These are phyloP conservation scores for Cryptomeria japonica DNA, from an alignment of 75 land plant species.

Conservation along the genomic window DNA sequence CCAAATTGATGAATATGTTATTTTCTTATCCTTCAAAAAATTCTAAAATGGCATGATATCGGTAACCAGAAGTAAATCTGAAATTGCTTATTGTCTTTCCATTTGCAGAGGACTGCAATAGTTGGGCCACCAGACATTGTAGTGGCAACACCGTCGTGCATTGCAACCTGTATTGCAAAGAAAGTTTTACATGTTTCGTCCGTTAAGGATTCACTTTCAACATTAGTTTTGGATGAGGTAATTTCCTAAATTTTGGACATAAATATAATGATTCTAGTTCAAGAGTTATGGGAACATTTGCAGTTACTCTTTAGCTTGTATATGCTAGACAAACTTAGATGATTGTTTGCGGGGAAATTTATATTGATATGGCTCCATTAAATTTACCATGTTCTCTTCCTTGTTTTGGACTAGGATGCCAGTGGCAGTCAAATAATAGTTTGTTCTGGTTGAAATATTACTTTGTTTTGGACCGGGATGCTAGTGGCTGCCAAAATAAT, in stretches of 20 bases:
- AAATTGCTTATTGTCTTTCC: background rate
- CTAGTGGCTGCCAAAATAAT: background rate
- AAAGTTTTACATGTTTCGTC: constrained; percentile 43
- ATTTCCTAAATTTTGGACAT: background rate
- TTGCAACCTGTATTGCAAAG: constrained; percentile 63
- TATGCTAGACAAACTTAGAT: background rate
- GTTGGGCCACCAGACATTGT: constrained; percentile 78
- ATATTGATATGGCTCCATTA: background rate
- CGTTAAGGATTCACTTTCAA: constrained; percentile 58
- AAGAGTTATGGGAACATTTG: background rate
- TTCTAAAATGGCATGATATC: background rate
- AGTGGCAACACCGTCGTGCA: constrained; percentile 87
- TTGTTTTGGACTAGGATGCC: background rate
- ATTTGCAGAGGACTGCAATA: constrained; percentile 55
- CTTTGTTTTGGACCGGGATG: background rate
- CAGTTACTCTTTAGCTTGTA: background rate
- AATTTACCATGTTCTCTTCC: background rate
- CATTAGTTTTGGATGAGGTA: constrained; percentile 92
- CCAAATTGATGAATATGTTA: background rate
- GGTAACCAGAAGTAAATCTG: background rate
- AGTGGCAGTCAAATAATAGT: background rate
- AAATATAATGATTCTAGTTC: background rate
- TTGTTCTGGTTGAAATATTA: background rate
- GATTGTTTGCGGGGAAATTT: background rate
- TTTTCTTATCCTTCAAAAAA: background rate